Evolutionary conservation across 2,329 filamentous ascomycete species (phyloP), one percentile per base, ranked within the genome.

Genomic region (Curvularia eragrostidis): DNA sequence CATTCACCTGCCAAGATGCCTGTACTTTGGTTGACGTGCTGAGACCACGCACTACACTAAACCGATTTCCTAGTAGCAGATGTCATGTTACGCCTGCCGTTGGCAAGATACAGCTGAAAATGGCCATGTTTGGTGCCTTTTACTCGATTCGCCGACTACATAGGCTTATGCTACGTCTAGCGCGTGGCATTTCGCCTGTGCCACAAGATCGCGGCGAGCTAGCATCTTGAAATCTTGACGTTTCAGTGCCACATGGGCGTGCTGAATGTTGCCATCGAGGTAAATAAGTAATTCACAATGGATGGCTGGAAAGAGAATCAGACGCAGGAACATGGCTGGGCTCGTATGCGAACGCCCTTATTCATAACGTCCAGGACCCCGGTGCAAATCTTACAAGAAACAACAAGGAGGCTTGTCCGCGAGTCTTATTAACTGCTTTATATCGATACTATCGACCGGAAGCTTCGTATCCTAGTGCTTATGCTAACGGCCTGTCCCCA

Each of bases 91-190:
- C 70, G 65, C 59, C 68, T 68, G 66, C 63, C 61, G 66, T 60
- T 65, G 71, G 72, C 72, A 71, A 59, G 56, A 66, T 56, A 51
- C 67, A 76, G 74, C 74, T 76, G 74, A 76, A 68, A 63, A 61
- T 61, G 63, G 68, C 67, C 66, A 69, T 64, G 54, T 43, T 32
- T 48, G 50, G 58, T 61, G 59, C 60, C 64, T 32, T 55, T 47
- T 49, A 41, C 47, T 58, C 42, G 32, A 42, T 55, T 39, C 61
- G 62, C 63, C 65, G 58, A 69, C 26, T 72, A 12, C 69, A 62
- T 61, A 59, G 59, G 64, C 58, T 64, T 60, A 61, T 55, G 64
- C 67, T 68, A 63, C 63, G 61, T 61, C 58, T 51, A 46, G 42
- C 42, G 42, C 18, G 50, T 52, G 36, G 15, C 39, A 43, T 24